A percentile compares a stretch with the other conserved stretches of the same genome.
phyloP scores from a whole-genome alignment of 495 filamentous ascomycete species.

The Daldinia vernicosa region DNA sequence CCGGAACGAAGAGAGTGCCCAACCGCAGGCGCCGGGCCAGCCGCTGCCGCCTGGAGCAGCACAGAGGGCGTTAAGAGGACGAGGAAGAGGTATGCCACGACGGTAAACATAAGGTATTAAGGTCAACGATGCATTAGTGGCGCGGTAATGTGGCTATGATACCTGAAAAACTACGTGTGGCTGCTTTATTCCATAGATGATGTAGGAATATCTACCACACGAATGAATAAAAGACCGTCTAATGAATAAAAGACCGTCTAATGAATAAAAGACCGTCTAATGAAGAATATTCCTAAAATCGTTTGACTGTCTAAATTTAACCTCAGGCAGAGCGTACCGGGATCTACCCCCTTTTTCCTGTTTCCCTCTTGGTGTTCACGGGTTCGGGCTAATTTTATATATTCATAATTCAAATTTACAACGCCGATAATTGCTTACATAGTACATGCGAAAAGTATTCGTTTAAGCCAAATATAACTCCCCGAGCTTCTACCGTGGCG shows the following conservation, averaged over 20 bases:
- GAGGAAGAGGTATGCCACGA: constrained; percentile 92
- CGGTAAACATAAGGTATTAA: constrained; percentile 59
- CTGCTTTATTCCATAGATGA: constrained; percentile 18
- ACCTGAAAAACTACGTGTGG: constrained; percentile 27
- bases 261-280: constrained; percentile 28
- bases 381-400: background rate
- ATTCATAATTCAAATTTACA: background rate
- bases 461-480: background rate
- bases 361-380: no score
- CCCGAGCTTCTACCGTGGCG: constrained; percentile 11
- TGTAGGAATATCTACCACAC: constrained; percentile 24
- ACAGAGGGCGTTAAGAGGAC: constrained; percentile 83
- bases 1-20: constrained; percentile 89
- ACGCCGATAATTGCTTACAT: background rate
- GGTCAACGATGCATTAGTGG: constrained; percentile 7
- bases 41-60: constrained; percentile 90
- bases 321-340: background rate
- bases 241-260: no score
- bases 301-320: no score
- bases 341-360: background rate
- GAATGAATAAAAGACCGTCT: constrained; percentile 29
- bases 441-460: background rate
- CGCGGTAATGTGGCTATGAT: constrained; percentile 32
- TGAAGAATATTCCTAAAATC: background rate
- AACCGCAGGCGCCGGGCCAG: constrained; percentile 78